Conservation (phyloP, 371 early-diverging fungal genomes). For the Mucor irregularis region DNA sequence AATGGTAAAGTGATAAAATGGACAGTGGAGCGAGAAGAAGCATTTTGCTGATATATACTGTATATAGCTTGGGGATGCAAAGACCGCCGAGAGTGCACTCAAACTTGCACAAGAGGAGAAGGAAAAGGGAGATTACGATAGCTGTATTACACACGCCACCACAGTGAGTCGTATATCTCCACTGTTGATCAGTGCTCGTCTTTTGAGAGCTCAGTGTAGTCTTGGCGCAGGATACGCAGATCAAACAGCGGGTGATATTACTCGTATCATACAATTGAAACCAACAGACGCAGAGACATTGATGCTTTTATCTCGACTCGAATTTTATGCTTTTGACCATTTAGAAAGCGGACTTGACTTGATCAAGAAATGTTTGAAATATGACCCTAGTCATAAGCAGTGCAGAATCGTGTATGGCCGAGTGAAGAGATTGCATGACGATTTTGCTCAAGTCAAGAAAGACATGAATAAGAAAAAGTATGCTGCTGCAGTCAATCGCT, state of each 20-base stretch:
- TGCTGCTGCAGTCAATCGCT: slow-evolving; percentile 65
- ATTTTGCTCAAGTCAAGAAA: slow-evolving; percentile 29
- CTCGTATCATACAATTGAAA: slow-evolving; percentile 67
- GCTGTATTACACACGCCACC: slow-evolving; percentile 7
- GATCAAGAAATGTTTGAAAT: slow-evolving; percentile 82
- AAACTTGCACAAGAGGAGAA: slow-evolving; percentile 7
- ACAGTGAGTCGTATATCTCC: slow-evolving; percentile 11
- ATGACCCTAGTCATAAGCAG: slow-evolving; percentile 86
- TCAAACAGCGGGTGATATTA: slow-evolving; percentile 80
- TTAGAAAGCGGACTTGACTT: slow-evolving; percentile 65
- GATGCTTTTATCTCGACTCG: slow-evolving; percentile 71
- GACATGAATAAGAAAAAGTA: slow-evolving; percentile 55
- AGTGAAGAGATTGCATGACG: slow-evolving; percentile 79
- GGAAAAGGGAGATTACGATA: not conserved
- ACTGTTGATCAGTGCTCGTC: not conserved
- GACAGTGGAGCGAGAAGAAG: too few relatives aligned
- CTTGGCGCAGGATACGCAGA: slow-evolving; percentile 71
- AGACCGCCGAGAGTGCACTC: not conserved
- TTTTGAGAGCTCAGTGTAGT: slow-evolving; percentile 74
- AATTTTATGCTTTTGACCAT: slow-evolving; percentile 72
- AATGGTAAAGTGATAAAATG: too few relatives aligned
- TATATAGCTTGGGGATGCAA: not conserved
- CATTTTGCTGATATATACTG: not conserved
- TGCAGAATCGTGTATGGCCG: slow-evolving; percentile 76
- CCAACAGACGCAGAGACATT: slow-evolving; percentile 64